These are phyloP conservation scores for Talaromyces marneffei DNA, from an alignment of 2,329 filamentous ascomycete species.

Conservation along the genomic window DNA sequence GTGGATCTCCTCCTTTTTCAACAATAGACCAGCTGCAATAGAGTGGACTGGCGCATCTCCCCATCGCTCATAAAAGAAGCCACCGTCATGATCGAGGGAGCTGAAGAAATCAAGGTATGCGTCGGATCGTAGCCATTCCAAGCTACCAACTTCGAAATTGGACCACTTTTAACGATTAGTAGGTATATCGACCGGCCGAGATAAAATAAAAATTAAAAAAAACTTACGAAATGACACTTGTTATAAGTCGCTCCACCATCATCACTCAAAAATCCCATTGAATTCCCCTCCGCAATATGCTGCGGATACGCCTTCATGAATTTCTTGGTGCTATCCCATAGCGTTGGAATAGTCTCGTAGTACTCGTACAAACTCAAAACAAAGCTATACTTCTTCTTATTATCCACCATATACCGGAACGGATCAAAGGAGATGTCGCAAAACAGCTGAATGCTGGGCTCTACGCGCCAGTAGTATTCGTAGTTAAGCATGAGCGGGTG, in stretches of 20 bases:
- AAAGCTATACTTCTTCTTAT: conserved; percentile 98
- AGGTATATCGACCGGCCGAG: conserved; percentile 12
- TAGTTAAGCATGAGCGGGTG: conserved; percentile 91
- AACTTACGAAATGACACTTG: conserved; percentile 87
- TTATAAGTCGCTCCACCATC: conserved; percentile 91
- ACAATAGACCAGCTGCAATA: conserved; percentile 81
- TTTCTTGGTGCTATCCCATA: conserved; percentile 93
- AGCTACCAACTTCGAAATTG: conserved; percentile 94
- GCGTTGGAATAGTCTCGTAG: conserved; percentile 86
- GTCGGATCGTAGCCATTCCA: conserved; percentile 87
- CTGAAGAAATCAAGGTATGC: conserved; percentile 89
- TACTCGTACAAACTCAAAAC: conserved; percentile 95
- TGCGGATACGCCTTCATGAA: conserved; percentile 89
- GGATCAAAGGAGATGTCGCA: conserved; percentile 95
- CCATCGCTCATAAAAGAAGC: conserved; percentile 99
- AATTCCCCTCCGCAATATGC: conserved; percentile 77
- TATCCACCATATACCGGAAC: conserved; percentile 92
- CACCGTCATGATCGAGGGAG: conserved; percentile 78
- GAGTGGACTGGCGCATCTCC: conserved; percentile 96
- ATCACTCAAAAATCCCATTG: conserved; percentile 84
- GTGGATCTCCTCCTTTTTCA: conserved; percentile 90
- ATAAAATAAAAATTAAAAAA: background rate
- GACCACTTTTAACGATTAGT: conserved; percentile 65
- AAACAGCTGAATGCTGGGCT: conserved; percentile 92
- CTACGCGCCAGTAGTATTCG: conserved; percentile 99